phyloP scores from a whole-genome alignment of 257 asterid species.

The Leptodermis oblonga region DNA sequence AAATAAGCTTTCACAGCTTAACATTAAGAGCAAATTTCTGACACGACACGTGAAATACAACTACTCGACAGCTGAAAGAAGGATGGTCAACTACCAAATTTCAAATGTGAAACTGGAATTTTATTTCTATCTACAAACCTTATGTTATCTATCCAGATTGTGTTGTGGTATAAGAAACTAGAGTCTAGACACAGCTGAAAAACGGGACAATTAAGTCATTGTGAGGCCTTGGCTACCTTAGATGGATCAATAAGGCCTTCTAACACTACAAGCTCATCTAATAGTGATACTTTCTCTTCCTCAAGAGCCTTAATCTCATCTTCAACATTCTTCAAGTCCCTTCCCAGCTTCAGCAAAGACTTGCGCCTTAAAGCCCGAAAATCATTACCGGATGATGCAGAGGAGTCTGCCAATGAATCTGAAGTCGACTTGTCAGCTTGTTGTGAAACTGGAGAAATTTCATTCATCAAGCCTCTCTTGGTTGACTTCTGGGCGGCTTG shows the following conservation, averaged over 20 bases:
- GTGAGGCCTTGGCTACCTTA: constrained; percentile 39
- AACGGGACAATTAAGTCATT: constrained; percentile 34
- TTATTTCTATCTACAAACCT: too few relatives aligned
- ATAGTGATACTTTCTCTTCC: constrained; percentile 66
- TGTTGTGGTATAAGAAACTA: too few relatives aligned
- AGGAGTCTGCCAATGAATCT: constrained; percentile 39
- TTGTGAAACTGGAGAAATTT: constrained; percentile 28
- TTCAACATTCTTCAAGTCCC: constrained; percentile 61
- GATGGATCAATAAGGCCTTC: constrained; percentile 84
- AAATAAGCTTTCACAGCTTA: too few relatives aligned
- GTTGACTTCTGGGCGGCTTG: constrained; percentile 51
- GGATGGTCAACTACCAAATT: too few relatives aligned
- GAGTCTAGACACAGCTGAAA: too few relatives aligned
- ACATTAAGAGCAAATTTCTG: too few relatives aligned
- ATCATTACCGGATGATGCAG: constrained; percentile 48
- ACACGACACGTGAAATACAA: too few relatives aligned
- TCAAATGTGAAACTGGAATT: too few relatives aligned
- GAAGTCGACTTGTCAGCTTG: constrained; percentile 35
- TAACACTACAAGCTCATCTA: constrained; percentile 87
- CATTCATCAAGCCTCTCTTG: constrained; percentile 31
- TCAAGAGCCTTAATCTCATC: constrained; percentile 67
- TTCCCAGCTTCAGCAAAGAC: constrained; percentile 59
- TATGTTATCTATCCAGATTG: too few relatives aligned
- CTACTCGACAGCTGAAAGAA: too few relatives aligned
- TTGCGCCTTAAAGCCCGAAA: constrained; percentile 73